Evolutionary conservation across 768 basidiomycete genomes (phyloP), one percentile per base, ranked within the genome.

Genomic region (Agaricus bisporus): DNA sequence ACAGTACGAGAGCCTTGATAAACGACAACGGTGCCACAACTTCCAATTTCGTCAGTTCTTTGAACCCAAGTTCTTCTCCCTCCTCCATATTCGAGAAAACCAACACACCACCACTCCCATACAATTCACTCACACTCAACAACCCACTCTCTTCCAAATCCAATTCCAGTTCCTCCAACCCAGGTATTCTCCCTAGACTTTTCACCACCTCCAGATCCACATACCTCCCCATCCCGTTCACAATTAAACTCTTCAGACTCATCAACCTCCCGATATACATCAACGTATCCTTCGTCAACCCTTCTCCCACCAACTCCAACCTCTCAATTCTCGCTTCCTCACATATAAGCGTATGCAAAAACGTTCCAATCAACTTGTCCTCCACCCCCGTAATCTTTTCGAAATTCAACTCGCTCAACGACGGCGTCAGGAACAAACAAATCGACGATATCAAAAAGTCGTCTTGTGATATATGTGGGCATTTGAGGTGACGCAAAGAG

Each of bases 381-480:
- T 69, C 68, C 8, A 67, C 63, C 20, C 55, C 60, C 15, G 66
- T 65, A 14, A 70, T 66, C 29, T 61, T 58, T 14, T 61, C 58
- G 29, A 68, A 63, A 43, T 67, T 60, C 17, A 70, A 55, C 11
- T 54, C 46, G 41, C 63, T 63, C n/a, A 70, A 53, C 3, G 66
- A 65, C 5, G 67, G 64, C 0, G 65, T 59, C n/a, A 68, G 58
- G 56, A 70, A 70, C 29, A 70, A 60, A 51, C 65, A 68, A n/a
- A 70, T 66, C 1, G 66, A 65, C 1, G 67, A 66, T 18, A 67
- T 64, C 37, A 68, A 61, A 48, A 68, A 67, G 55, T 68, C 66
- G 51, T 45, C 57, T 50, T 67, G 67, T 41, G 57, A 65, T 14
- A 61, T 63, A 20, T 61, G 58, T 5, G 66, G 67, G 43, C 66